Base-by-base conservation (phyloP, 108 stramenopile genomes). In the Pelagomonas calceolata region DNA sequence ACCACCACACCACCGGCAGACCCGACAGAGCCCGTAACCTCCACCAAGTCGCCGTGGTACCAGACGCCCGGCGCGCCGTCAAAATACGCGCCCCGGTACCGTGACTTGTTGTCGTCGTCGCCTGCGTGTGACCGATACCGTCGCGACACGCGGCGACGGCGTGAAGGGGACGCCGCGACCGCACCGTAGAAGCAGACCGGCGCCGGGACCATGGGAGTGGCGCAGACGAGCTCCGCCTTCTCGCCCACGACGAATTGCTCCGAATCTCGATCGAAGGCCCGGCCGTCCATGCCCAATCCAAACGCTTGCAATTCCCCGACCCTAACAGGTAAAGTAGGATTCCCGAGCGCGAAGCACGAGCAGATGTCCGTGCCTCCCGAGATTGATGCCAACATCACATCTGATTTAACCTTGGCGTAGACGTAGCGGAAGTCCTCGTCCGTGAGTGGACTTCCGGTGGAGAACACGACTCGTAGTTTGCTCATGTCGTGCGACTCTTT, bases 351-450 rank as follows among this genome's bases (percentile, higher is more conserved):
- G 68, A 85, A 80, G 67, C 79, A 68, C 14, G 67, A 68, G 34
- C 33, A 34, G 36, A 68, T 68, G 75, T 81, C 80, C n/a, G 80
- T 81, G 21, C 80, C 80, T 32, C 76, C 80, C 4, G 69, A 70
- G 30, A 70, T 70, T 12, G 69, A 70, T n/a, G 46, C 46, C 16
- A 80, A 39, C 30, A 76, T 32, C 7, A 80, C 66, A 64, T 80
- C 75, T 29, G 9, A 34, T 44, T 80, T 70, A 5, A 80, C 76
- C 63, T 76, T 36, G 36, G 71, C 35, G 64, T 80, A 80, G 32
- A 80, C 76, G 68, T 80, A 80, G 30, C 75, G 75, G 66, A 80
- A 80, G 63, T 76, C 76, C 68, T 80, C 75, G 31, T 74, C 45
- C 46, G 64, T 36, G 12, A 80, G 43, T 33, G 74, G 79, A 10